phyloP scores from a whole-genome alignment of 306 rosid genomes.

The Abrus precatorius region DNA sequence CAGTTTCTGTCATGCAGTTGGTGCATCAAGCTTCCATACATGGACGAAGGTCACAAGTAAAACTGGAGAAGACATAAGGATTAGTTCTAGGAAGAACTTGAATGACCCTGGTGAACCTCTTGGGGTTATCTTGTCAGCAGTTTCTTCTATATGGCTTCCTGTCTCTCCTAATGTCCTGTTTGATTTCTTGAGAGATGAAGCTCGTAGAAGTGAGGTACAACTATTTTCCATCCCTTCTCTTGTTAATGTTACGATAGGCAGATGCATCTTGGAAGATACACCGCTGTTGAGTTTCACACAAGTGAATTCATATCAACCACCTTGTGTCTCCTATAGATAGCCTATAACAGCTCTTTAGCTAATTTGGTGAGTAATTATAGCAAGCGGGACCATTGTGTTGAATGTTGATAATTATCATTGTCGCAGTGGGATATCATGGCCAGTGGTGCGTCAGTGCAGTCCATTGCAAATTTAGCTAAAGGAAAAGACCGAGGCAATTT shows the following conservation, averaged over 20 bases:
- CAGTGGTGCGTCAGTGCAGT: slow-evolving; percentile 72
- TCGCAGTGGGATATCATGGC: slow-evolving; percentile 91
- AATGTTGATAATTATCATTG: slow-evolving; percentile 34
- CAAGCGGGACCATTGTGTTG: not conserved
- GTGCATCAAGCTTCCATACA: slow-evolving; percentile 77
- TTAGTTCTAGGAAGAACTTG: slow-evolving; percentile 89
- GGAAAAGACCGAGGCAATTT: slow-evolving; percentile 98
- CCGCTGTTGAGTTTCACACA: not conserved
- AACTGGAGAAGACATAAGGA: slow-evolving; percentile 90
- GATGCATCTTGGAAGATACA: not conserved
- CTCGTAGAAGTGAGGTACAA: slow-evolving; percentile 74
- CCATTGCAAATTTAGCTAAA: slow-evolving; percentile 85
- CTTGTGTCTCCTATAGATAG: slow-evolving; percentile 5
- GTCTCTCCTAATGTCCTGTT: slow-evolving; percentile 69
- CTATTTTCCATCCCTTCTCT: not conserved
- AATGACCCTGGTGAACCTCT: slow-evolving; percentile 94
- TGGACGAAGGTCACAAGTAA: slow-evolving; percentile 70
- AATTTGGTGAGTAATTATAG: not conserved
- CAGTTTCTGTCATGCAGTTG: slow-evolving; percentile 72
- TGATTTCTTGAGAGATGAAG: slow-evolving; percentile 84
- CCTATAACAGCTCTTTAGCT: not conserved
- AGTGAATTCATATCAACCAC: not conserved
- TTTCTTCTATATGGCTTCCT: slow-evolving; percentile 94
- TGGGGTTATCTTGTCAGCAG: slow-evolving; percentile 89
- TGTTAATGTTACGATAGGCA: not conserved